These are phyloP conservation scores for Codiaeum variegatum DNA, from an alignment of 441 rosid genomes.

Conservation along the genomic window DNA sequence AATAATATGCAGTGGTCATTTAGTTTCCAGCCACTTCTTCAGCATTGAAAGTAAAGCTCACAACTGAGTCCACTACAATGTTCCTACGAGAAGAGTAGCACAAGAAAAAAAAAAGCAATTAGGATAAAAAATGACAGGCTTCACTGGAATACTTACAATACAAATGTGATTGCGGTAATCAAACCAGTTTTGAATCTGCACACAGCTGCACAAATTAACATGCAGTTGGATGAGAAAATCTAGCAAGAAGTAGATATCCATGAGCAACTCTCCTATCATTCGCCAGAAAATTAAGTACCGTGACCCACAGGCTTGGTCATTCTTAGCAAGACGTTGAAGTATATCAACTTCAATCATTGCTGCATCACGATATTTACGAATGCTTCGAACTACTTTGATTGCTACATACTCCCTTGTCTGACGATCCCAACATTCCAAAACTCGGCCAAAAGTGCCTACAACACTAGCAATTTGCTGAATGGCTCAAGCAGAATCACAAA, in stretches of 20 bases:
- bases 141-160: slow-evolving; percentile 56
- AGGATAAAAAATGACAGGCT: slow-evolving; percentile 9
- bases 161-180: slow-evolving; percentile 78
- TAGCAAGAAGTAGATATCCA: background rate
- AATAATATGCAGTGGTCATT: background rate
- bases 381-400: slow-evolving; percentile 68
- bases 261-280: slow-evolving; percentile 21
- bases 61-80: slow-evolving; percentile 2
- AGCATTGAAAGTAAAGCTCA: slow-evolving; percentile 3
- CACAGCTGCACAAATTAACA: slow-evolving; percentile 57
- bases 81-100: background rate
- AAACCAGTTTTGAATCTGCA: slow-evolving; percentile 73
- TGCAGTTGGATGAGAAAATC: slow-evolving; percentile 12
- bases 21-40: slow-evolving; percentile 5
- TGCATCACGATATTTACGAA: slow-evolving; percentile 69
- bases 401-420: slow-evolving; percentile 69
- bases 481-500: slow-evolving; percentile 61
- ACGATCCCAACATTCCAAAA: slow-evolving; percentile 94
- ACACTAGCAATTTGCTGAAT: slow-evolving; percentile 76
- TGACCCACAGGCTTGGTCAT: slow-evolving; percentile 42
- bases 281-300: slow-evolving; percentile 39
- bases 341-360: slow-evolving; percentile 78
- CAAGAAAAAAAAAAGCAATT: background rate
- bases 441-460: slow-evolving; percentile 96
- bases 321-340: slow-evolving; percentile 60